Conservation (phyloP, 2,329 filamentous ascomycete species). For the Phoma sp. region DNA sequence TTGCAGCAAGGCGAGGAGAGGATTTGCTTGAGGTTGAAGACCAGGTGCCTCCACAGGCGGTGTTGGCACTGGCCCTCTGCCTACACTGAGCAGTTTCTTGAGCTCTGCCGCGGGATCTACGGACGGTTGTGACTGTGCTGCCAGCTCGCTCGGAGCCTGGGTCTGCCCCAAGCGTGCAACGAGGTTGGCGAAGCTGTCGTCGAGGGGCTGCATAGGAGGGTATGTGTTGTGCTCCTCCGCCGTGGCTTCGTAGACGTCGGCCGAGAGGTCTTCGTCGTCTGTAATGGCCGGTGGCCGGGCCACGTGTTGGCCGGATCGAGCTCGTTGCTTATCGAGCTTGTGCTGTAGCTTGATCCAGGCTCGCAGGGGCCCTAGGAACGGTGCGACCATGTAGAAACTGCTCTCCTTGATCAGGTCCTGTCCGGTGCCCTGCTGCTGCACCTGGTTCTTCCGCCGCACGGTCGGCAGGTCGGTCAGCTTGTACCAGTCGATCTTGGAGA, state of each 20-base stretch:
- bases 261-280: conserved; percentile 42
- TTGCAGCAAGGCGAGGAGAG: conserved; percentile 64
- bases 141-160: conserved; percentile 42
- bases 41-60: conserved; percentile 46
- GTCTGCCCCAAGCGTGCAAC: conserved; percentile 39
- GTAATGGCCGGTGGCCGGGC: conserved; percentile 31
- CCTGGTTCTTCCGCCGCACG: conserved; percentile 70
- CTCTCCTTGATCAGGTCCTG: conserved; percentile 70
- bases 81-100: conserved; percentile 59
- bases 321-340: conserved; percentile 69
- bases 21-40: conserved; percentile 45
- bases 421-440: conserved; percentile 64
- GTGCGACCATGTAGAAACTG: conserved; percentile 98
- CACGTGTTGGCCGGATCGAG: conserved; percentile 30
- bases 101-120: conserved; percentile 60
- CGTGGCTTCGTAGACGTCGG: conserved; percentile 37
- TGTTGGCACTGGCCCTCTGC: conserved; percentile 33
- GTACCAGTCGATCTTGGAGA: conserved; percentile 97
- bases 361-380: conserved; percentile 84
- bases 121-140: conserved; percentile 28
- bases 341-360: conserved; percentile 90
- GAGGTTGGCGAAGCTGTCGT: conserved; percentile 41
- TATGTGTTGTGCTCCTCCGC: conserved; percentile 28
- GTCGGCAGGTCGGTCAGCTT: conserved; percentile 86
- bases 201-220: conserved; percentile 17